Percentiles rank a stretch among this genome's conserved stretches.
phyloP scores from a whole-genome alignment of 2,329 filamentous ascomycete species.

The Paracoccidioides brasiliensis region DNA sequence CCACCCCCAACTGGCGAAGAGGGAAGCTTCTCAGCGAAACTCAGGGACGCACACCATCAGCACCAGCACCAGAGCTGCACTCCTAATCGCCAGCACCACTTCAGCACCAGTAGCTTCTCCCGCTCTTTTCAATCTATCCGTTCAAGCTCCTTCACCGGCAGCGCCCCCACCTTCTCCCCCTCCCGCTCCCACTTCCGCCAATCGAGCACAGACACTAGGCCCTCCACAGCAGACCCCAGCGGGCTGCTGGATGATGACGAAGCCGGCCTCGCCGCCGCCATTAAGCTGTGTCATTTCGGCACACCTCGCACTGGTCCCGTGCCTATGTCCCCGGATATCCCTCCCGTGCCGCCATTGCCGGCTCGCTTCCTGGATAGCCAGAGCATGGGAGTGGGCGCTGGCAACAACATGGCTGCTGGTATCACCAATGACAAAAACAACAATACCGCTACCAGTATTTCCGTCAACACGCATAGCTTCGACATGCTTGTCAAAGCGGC shows the following conservation, averaged over 20 bases:
- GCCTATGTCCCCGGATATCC: slow-evolving; percentile 56
- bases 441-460: slow-evolving; percentile 19
- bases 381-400: slow-evolving; percentile 32
- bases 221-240: slow-evolving; percentile 65
- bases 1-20: slow-evolving; percentile 68
- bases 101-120: slow-evolving; percentile 45
- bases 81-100: slow-evolving; percentile 17
- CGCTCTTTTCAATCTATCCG: slow-evolving; percentile 68
- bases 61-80: background rate
- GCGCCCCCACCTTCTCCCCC: slow-evolving; percentile 37
- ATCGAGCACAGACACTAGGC: slow-evolving; percentile 61
- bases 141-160: slow-evolving; percentile 44
- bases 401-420: background rate
- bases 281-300: slow-evolving; percentile 78
- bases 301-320: slow-evolving; percentile 57
- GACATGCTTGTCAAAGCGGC: slow-evolving; percentile 19
- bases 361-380: slow-evolving; percentile 56
- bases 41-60: slow-evolving; percentile 15
- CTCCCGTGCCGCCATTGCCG: slow-evolving; percentile 77
- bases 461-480: slow-evolving; percentile 12
- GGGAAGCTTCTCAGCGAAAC: slow-evolving; percentile 40
- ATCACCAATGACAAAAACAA: slow-evolving; percentile 45
- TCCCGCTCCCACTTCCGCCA: slow-evolving; percentile 50
- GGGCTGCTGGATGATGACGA: slow-evolving; percentile 62
- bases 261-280: slow-evolving; percentile 74